These are phyloP conservation scores for Cutaneotrichosporon mucoides DNA, from an alignment of 1,284 basidiomycete species.

Conservation along the genomic window DNA sequence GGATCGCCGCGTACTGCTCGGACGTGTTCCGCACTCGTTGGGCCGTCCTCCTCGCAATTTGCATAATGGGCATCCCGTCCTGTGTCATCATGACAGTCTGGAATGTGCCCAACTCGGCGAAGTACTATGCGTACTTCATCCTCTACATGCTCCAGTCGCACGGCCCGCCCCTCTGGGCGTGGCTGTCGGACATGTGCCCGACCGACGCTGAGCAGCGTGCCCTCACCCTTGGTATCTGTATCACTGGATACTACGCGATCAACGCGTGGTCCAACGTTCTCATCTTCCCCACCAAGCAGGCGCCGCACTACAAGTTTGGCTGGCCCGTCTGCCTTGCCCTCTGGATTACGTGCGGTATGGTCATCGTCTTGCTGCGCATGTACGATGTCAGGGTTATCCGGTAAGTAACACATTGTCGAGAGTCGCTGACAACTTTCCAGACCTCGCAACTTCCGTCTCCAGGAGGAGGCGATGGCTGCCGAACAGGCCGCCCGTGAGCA, in stretches of 20 bases:
- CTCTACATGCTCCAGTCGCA: conserved; percentile 35
- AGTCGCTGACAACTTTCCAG: background rate
- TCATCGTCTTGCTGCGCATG: conserved; percentile 16
- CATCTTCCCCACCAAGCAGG: conserved; percentile 38
- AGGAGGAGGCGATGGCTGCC: conserved; percentile 4
- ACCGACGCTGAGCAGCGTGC: conserved; percentile 43
- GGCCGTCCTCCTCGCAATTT: conserved; percentile 33
- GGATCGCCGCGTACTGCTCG: conserved; percentile 34
- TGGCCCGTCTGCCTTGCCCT: conserved; percentile 39
- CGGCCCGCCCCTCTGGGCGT: conserved; percentile 41
- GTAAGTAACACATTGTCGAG: background rate
- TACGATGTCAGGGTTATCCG: conserved; percentile 18
- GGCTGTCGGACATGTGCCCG: conserved; percentile 41
- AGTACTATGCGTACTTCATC: conserved; percentile 42
- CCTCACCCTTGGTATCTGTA: conserved; percentile 33
- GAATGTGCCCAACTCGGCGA: conserved; percentile 38
- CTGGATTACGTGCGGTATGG: conserved; percentile 24
- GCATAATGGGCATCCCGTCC: conserved; percentile 31
- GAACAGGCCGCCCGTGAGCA: background rate
- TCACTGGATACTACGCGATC: conserved; percentile 25
- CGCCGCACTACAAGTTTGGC: conserved; percentile 38
- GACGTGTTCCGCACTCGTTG: conserved; percentile 43
- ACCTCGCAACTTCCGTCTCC: conserved; percentile 5
- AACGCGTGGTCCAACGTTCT: conserved; percentile 40
- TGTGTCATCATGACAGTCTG: conserved; percentile 44